A percentile compares a stretch with the other conserved stretches of the same genome.
phyloP scores from a whole-genome alignment of 164 flowering plant genomes.

The Cinnamomum micranthum region DNA sequence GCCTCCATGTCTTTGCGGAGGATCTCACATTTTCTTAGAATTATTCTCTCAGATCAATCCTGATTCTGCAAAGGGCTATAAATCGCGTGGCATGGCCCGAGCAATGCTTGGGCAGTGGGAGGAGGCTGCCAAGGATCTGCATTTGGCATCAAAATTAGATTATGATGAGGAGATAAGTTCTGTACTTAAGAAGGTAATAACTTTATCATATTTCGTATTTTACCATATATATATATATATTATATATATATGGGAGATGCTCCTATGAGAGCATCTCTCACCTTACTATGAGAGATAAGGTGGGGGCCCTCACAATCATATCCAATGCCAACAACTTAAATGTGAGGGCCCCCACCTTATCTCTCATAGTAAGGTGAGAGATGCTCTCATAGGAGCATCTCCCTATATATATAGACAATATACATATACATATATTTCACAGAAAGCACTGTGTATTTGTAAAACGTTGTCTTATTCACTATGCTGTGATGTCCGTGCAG shows the following conservation, averaged over 20 bases:
- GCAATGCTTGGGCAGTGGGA: conserved; percentile 95
- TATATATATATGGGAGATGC: too few relatives aligned
- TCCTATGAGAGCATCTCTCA: too few relatives aligned
- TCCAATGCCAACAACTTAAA: too few relatives aligned
- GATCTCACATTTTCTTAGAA: background rate
- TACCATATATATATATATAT: too few relatives aligned
- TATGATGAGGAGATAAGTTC: conserved; percentile 83
- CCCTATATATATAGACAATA: too few relatives aligned
- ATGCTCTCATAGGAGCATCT: too few relatives aligned
- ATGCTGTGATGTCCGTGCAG: conserved; percentile 27
- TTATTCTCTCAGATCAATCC: conserved; percentile 70
- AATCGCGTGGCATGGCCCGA: conserved; percentile 84
- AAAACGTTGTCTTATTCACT: conserved; percentile 1
- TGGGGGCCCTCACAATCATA: too few relatives aligned
- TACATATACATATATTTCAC: background rate
- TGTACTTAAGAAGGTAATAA: conserved; percentile 77
- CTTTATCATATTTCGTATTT: background rate
- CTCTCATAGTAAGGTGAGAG: too few relatives aligned
- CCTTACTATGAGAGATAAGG: too few relatives aligned
- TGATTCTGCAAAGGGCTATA: conserved; percentile 97
- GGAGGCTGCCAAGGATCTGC: conserved; percentile 94
- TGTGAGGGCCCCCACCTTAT: too few relatives aligned
- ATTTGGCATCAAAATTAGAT: conserved; percentile 82
- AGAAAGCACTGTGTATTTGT: background rate
- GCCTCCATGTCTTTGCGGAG: background rate